phyloP scores from a whole-genome alignment of 805 yeast genomes.

The Dipodascopsis uninucleata region DNA sequence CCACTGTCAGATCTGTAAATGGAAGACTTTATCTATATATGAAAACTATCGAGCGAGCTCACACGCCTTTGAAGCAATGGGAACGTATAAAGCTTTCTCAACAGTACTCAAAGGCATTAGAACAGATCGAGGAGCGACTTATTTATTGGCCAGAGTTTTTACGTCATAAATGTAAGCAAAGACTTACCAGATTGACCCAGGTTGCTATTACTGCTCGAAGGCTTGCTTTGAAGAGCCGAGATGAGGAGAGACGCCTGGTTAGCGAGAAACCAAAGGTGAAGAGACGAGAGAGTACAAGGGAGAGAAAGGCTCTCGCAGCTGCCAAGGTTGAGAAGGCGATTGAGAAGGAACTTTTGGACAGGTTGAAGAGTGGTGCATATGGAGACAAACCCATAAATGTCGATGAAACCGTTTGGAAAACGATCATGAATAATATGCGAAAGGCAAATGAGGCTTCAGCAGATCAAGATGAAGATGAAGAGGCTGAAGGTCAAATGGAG shows the following conservation, averaged over 20 bases:
- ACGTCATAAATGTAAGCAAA: slow-evolving; percentile 91
- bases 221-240: slow-evolving; percentile 64
- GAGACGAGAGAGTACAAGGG: slow-evolving; percentile 90
- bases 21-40: slow-evolving; percentile 82
- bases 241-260: slow-evolving; percentile 88
- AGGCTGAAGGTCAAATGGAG: slow-evolving; percentile 45
- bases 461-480: slow-evolving; percentile 62
- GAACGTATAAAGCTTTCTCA: slow-evolving; percentile 87
- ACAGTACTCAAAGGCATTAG: slow-evolving; percentile 81
- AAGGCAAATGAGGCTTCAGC: slow-evolving; percentile 48
- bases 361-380: slow-evolving; percentile 95
- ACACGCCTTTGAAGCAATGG: slow-evolving; percentile 91
- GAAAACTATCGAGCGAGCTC: slow-evolving; percentile 97
- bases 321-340: slow-evolving; percentile 96
- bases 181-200: slow-evolving; percentile 90
- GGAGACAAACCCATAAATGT: slow-evolving; percentile 98
- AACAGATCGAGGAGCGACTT: slow-evolving; percentile 82
- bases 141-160: slow-evolving; percentile 90
- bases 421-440: slow-evolving; percentile 71
- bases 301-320: slow-evolving; percentile 93
- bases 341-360: slow-evolving; percentile 89
- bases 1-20: slow-evolving; percentile 76
- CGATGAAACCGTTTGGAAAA: slow-evolving; percentile 93
- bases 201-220: slow-evolving; percentile 94
- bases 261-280: slow-evolving; percentile 91